Conservation (phyloP, 2,329 filamentous ascomycete species). For the Aspergillus oerlinghausenensis region DNA sequence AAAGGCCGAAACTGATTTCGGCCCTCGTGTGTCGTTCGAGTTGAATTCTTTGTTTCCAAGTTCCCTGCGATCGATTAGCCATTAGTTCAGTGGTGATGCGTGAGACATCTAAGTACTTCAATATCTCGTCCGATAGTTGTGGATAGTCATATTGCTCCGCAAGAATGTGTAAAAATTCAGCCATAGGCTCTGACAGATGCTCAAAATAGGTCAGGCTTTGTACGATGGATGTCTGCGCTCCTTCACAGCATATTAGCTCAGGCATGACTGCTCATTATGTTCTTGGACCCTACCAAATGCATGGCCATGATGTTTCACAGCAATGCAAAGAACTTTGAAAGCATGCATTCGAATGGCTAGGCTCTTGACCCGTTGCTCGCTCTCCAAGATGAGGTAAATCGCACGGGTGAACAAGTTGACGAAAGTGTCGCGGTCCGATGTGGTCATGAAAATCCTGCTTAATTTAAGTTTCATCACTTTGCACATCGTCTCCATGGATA, state of each 20-base stretch:
- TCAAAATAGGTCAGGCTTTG: slow-evolving; percentile 98
- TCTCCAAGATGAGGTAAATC: slow-evolving; percentile 90
- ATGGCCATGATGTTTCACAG: slow-evolving; percentile 95
- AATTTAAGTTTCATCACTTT: slow-evolving; percentile 92
- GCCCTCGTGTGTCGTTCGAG: slow-evolving; percentile 88
- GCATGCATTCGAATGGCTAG: slow-evolving; percentile 90
- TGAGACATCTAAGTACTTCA: slow-evolving; percentile 48
- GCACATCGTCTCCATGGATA: slow-evolving; percentile 88
- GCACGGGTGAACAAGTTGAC: slow-evolving; percentile 86
- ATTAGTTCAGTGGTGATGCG: neutral
- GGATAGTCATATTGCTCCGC: slow-evolving; percentile 97
- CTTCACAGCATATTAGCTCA: slow-evolving; percentile 43
- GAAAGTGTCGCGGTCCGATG: slow-evolving; percentile 92
- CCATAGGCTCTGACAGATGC: slow-evolving; percentile 98
- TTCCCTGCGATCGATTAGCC: slow-evolving; percentile 52
- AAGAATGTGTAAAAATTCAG: slow-evolving; percentile 92
- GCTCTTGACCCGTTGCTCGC: slow-evolving; percentile 84
- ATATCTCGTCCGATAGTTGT: slow-evolving; percentile 86
- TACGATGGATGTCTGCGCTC: slow-evolving; percentile 94
- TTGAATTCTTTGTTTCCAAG: slow-evolving; percentile 98
- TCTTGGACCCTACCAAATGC: slow-evolving; percentile 65
- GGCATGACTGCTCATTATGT: neutral
- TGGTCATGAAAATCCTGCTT: slow-evolving; percentile 89
- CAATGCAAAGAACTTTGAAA: slow-evolving; percentile 94
- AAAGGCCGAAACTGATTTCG: slow-evolving; percentile 93